Conservation (phyloP, 768 basidiomycete species). For the Plicaturopsis crispa region DNA sequence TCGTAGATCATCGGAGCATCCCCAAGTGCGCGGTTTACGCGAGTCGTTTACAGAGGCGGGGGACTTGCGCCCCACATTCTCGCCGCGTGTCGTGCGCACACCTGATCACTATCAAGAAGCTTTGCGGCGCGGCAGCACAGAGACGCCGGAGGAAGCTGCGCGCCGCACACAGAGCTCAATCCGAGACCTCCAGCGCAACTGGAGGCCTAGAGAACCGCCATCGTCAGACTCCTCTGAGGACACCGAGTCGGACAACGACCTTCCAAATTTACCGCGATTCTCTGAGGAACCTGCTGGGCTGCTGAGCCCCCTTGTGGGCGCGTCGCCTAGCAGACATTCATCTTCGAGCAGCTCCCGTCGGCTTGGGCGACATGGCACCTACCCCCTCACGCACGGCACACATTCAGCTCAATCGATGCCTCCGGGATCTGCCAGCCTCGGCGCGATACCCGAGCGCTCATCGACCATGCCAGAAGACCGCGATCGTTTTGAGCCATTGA, state of each 20-base stretch:
- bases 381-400: neutral
- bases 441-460: neutral
- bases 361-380: neutral
- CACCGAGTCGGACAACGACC: no score
- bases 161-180: no score
- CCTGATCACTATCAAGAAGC: conserved; percentile 55
- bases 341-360: neutral
- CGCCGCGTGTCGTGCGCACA: conserved; percentile 59
- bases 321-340: neutral
- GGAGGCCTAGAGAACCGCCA: no score
- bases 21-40: no score
- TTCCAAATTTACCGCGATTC: neutral
- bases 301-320: conserved; percentile 2
- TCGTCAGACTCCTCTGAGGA: no score
- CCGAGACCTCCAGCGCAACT: no score
- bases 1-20: no score
- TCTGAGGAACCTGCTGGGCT: conserved; percentile 1
- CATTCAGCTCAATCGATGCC: conserved; percentile 2
- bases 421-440: no score
- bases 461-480: conserved; percentile 2
- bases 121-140: no score
- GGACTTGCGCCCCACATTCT: conserved; percentile 44
- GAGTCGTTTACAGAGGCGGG: neutral
- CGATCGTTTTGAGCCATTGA: no score
- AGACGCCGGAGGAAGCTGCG: no score